These are phyloP conservation scores for Pseudoturritis turrita DNA, from an alignment of 345 rosid genomes.

Conservation along the genomic window DNA sequence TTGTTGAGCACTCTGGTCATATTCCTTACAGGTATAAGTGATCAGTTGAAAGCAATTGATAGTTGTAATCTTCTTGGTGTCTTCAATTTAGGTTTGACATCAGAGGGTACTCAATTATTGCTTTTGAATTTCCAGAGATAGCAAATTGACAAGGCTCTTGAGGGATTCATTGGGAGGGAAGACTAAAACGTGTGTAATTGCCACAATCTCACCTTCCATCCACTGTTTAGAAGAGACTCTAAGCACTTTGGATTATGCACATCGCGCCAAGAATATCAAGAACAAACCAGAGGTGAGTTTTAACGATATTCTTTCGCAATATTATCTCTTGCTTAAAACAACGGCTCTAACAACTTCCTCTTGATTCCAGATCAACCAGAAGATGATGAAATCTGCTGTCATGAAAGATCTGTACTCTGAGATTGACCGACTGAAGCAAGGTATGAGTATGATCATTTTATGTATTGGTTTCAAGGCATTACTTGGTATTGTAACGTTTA, in stretches of 20 bases:
- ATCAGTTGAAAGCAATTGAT: neutral
- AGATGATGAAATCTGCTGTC: constrained; percentile 99
- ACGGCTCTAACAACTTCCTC: neutral
- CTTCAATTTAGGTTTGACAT: neutral
- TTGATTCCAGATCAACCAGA: constrained; percentile 79
- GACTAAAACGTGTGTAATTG: constrained; percentile 98
- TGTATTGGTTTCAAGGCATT: neutral
- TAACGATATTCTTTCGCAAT: constrained; percentile 5
- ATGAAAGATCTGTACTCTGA: constrained; percentile 97
- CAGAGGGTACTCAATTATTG: constrained; percentile 5
- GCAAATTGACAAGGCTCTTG: constrained; percentile 90
- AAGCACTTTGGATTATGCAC: constrained; percentile 96
- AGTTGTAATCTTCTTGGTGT: neutral
- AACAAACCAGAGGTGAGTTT: constrained; percentile 89
- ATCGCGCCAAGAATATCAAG: constrained; percentile 98
- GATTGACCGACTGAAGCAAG: constrained; percentile 97
- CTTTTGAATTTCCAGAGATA: constrained; percentile 60
- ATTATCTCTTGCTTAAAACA: neutral
- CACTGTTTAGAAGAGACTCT: constrained; percentile 96
- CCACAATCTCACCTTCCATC: constrained; percentile 89
- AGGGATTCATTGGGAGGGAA: constrained; percentile 99
- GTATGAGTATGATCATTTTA: constrained; percentile 28
- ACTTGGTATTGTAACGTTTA: neutral
- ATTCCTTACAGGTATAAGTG: constrained; percentile 76
- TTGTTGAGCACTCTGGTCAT: constrained; percentile 98